Base-by-base conservation (phyloP, 345 rosid species). In the Noccaea bulbosa region DNA sequence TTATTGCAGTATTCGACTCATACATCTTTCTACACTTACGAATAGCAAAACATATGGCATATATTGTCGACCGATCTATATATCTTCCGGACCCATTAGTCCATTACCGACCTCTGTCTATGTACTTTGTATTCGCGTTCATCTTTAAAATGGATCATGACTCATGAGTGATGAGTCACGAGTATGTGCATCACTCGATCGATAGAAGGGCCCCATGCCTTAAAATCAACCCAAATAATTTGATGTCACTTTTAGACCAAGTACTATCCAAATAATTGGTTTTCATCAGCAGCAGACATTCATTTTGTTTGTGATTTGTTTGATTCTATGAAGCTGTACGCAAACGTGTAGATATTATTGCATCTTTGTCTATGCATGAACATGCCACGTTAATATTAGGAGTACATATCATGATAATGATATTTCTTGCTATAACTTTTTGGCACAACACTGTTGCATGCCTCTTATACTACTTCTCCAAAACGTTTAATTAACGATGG, bases 281-380 rank as follows among this genome's bases (percentile, higher is more conserved):
- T 68, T 35, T 61, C 57, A 61, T 60, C 33, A 59, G 67, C 14
- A 74, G 55, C 24, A 59, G 54, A 50, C 61, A 58, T 61, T 68
- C 78, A 61, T 53, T 61, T 75, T 62, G 58, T 62, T 27, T 68
- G 27, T 53, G 22, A 59, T 67, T 60, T 67, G 55, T 67, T 60
- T 67, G 55, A 45, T 54, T 17, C 10, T 30, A 9, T 37, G 69
- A 68, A 61, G 51, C 4, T 51, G 69, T 11, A 37, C 16, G 63
- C 73, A 69, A 75, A 75, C 78, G 78, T 75, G 78, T 58, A 62
- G 51, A 53, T 69, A 75, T 75, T 65, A 75, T 75, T 75, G 65
- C 60, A 30, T 54, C 20, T 45, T 53, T 75, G 74, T 68, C 58
- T 53, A 38, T 68, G 74, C 65, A 68, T 68, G 74, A 68, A 68